Conservation (phyloP, 2,329 filamentous ascomycete genomes). For the Aspergillus piperis region DNA sequence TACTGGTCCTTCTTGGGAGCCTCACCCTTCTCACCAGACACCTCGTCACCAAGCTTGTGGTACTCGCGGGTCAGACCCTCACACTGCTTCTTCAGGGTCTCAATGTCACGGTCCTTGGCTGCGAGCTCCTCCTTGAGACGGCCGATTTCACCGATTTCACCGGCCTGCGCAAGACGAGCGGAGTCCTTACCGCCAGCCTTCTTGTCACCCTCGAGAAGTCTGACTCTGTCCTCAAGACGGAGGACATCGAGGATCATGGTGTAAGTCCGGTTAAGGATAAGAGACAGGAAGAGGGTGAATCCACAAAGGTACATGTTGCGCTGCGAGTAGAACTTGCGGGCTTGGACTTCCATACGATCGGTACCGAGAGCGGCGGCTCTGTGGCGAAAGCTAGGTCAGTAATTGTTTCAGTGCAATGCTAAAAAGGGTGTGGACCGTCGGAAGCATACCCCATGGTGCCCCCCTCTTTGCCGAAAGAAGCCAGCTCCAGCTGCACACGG, state of each 20-base stretch:
- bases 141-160: constrained; percentile 70
- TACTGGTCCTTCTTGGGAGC: constrained; percentile 60
- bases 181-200: constrained; percentile 65
- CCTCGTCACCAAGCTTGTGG: constrained; percentile 79
- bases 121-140: constrained; percentile 72
- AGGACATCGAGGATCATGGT: constrained; percentile 93
- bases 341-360: constrained; percentile 97
- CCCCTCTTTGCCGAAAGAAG: constrained; percentile 66
- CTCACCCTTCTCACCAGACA: constrained; percentile 56
- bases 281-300: constrained; percentile 96
- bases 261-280: constrained; percentile 98
- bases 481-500: constrained; percentile 88
- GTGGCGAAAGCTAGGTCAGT: constrained; percentile 6
- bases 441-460: constrained; percentile 53
- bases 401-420: background rate
- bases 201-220: constrained; percentile 72
- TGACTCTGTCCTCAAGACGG: constrained; percentile 88
- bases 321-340: constrained; percentile 99
- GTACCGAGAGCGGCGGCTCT: constrained; percentile 77
- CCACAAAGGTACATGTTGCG: constrained; percentile 99
- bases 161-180: constrained; percentile 71
- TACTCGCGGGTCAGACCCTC: constrained; percentile 83
- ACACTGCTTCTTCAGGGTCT: constrained; percentile 89
- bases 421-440: background rate
- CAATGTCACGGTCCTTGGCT: constrained; percentile 78